These are phyloP conservation scores for Paragyromitra xinjiangensis DNA, from an alignment of 495 filamentous ascomycete species.

Conservation along the genomic window DNA sequence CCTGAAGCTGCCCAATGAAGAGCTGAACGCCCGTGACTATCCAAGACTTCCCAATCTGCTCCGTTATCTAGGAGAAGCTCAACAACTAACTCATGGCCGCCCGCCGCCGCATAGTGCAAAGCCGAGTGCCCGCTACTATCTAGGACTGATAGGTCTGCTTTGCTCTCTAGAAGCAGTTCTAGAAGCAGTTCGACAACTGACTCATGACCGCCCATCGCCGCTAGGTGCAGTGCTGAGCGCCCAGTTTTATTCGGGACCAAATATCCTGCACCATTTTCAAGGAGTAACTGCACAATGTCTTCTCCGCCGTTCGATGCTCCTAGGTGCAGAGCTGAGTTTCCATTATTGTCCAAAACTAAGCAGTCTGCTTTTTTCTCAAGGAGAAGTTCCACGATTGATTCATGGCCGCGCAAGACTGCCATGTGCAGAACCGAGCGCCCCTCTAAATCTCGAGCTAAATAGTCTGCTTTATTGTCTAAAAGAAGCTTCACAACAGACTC, in stretches of 20 bases:
- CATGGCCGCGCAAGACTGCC: not conserved
- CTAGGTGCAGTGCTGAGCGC: not conserved
- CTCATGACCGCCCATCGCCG: not conserved
- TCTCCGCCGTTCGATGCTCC: not conserved
- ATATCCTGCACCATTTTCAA: not conserved
- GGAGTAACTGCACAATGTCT: not conserved
- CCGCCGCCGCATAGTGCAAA: not conserved
- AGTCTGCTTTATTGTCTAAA: slow-evolving; percentile 1
- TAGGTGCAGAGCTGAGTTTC: not conserved
- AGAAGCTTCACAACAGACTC: slow-evolving; percentile 9
- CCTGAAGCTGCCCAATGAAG: not conserved
- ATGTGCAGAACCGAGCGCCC: not conserved
- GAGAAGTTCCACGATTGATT: not conserved
- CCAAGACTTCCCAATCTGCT: not conserved
- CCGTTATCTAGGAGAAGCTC: not conserved
- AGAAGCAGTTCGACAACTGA: not conserved
- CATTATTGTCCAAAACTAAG: not conserved
- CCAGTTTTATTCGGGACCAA: not conserved
- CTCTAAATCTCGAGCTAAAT: not conserved
- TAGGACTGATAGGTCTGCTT: not conserved
- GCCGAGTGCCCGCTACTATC: not conserved
- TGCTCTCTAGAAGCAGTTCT: not conserved
- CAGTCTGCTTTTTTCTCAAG: not conserved
- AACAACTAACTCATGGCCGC: not conserved
- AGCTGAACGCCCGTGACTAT: not conserved